Evolutionary conservation across 2,329 filamentous ascomycete genomes (phyloP), one percentile per base, ranked within the genome.

Genomic region (Neofusicoccum laricinum): DNA sequence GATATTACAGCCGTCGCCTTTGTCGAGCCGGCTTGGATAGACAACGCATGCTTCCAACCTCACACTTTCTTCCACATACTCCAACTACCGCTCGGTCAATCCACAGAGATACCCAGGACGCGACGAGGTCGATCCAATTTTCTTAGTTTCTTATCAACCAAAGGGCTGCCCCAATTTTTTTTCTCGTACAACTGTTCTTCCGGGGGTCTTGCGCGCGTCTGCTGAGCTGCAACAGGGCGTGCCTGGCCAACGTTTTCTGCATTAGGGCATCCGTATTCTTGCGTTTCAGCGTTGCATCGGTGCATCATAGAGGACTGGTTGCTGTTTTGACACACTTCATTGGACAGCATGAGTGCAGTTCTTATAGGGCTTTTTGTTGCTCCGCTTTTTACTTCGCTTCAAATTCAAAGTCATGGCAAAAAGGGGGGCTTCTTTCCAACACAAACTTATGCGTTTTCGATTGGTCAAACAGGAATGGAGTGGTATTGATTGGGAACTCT

Each of bases 11-110:
- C 43, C 40, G 41, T 32, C 55, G 30, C 55, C 55, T 12, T 7
- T 25, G 61, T 43, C 48, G 61, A 63, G 61, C 48, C 61, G 61
- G 48, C 61, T 63, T 63, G 61, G 49, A 63, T 53, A 63, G 61
- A 53, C 48, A 19, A 45, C 48, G 41, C 59, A 53, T 32, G 19
- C 61, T 53, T 45, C 46, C 48, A 50, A 45, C 48, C 46, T 32
- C 25, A 53, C 14, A 63, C 36, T 36, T 59, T 38, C 10, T 45
- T 36, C 15, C 25, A 59, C 32, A 59, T 51, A 34, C 30, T 59
- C 25, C 55, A 46, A 46, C 15, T 59, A 59, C 55, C 40, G 53
- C 55, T 63, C 61, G 49, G 48, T 30, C 61, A 50, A 36, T 45
- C 61, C 43, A 53, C 36, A 53, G 61, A 53, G 61, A 63, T 63